Base-by-base conservation (phyloP, 805 yeast genomes). In the Priceomyces haplophilus region DNA sequence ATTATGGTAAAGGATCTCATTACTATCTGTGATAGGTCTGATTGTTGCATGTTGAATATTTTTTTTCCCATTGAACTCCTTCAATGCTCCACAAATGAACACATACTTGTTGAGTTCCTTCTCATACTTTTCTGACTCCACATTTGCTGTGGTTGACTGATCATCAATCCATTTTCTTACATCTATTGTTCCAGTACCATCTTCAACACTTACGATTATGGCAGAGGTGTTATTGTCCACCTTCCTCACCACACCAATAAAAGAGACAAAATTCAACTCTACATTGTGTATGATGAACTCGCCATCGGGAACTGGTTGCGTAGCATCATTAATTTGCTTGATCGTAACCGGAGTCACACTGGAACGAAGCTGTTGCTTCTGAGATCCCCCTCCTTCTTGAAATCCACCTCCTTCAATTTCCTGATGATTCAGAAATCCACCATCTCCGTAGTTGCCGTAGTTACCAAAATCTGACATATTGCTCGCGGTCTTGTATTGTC, bases 231-330 rank as follows among this genome's bases (percentile, higher is more conserved):
- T 75, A 45, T 80, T 80, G 2, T 73, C 72, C 12, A 83, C 77
- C 45, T 78, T 79, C 55, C 91, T 73, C n/a, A 85, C 68, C 16
- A 85, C 79, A 0, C 89, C 95, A 6, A 83, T 78, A 52, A 85
- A 61, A 19, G 82, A 73, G 10, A 85, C 83, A 57, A 79, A 74
- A 51, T 75, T 78, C 40, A 85, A 62, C 42, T 81, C 83, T 32
- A 83, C 75, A 35, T 79, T 80, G 53, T 80, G 73, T 25, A 80
- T 63, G 21, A 65, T 69, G 58, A 76, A 85, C 4, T 83, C 84
- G 10, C 84, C 85, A 56, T 85, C 95, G 32, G 83, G 85, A 3
- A 78, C 75, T 3, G 70, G 65, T 44, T 79, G 86, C 12, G 73
- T 67, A 3, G 85, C 75, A 41, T 82, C 87, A 45, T 75, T 68